Evolutionary conservation across 768 basidiomycete genomes (phyloP).

Genomic region (Hysterangium stoloniferum): DNA sequence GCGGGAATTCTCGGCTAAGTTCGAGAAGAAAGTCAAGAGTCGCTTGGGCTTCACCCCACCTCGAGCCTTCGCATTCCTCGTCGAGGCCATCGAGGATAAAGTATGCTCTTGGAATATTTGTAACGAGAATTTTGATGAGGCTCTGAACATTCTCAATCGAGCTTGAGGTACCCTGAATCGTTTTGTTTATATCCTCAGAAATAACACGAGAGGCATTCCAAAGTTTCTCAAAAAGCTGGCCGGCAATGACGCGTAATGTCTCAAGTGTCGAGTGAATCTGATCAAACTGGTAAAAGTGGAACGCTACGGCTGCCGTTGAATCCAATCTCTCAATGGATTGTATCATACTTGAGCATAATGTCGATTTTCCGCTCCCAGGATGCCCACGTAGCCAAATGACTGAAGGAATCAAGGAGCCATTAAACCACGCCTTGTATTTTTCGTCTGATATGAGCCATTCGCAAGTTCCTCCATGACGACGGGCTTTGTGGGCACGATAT

Average conservation of each 20-base stretch:
- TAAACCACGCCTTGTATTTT: not conserved
- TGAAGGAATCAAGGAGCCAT: not conserved
- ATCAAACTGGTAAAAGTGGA: constrained; percentile 4
- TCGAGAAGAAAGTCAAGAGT: constrained; percentile 15
- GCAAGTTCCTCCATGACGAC: not conserved
- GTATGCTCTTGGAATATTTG: constrained; percentile 11
- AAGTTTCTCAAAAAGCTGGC: constrained; percentile 1
- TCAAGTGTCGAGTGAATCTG: not conserved
- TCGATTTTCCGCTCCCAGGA: constrained; percentile 3
- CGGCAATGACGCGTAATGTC: constrained; percentile 1
- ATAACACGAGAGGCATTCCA: not conserved
- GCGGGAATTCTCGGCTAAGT: constrained; percentile 13
- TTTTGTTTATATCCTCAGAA: not conserved
- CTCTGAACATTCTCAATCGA: constrained; percentile 13
- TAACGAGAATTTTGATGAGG: constrained; percentile 16
- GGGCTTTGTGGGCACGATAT: not conserved
- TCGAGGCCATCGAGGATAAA: constrained; percentile 25
- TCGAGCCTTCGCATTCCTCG: constrained; percentile 15
- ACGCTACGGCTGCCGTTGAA: not conserved
- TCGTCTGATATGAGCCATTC: not conserved
- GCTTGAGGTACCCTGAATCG: not conserved
- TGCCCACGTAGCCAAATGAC: not conserved
- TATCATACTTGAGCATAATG: not conserved
- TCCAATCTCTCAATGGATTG: not conserved
- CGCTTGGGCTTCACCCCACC: constrained; percentile 16